Percentiles rank a stretch among this genome's conserved stretches.
phyloP scores from a whole-genome alignment of 306 rosid species.

The Vachellia collinsii region DNA sequence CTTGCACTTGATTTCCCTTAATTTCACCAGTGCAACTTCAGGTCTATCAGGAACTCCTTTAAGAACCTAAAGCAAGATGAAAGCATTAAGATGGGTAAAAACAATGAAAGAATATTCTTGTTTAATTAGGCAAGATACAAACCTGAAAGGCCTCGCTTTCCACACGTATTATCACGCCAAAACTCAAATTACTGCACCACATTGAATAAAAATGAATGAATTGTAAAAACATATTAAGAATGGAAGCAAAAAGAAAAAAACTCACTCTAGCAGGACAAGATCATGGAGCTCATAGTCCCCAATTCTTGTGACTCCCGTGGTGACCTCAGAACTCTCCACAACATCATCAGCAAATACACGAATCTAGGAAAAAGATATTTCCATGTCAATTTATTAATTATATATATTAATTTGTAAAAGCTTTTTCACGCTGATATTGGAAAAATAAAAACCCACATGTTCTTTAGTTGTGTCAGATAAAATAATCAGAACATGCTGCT shows the following conservation, averaged over 20 bases:
- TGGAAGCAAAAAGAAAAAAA: slow-evolving; percentile 23
- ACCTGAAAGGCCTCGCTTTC: slow-evolving; percentile 99
- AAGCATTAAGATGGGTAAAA: slow-evolving; percentile 25
- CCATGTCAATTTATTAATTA: slow-evolving; percentile 26
- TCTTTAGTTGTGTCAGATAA: slow-evolving; percentile 97
- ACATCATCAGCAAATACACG: slow-evolving; percentile 99
- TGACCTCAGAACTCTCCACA: slow-evolving; percentile 98
- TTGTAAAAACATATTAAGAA: slow-evolving; percentile 11
- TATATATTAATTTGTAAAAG: slow-evolving; percentile 22
- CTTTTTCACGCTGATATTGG: background rate
- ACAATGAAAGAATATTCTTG: background rate
- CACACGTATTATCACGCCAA: slow-evolving; percentile 93
- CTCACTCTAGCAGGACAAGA: slow-evolving; percentile 95
- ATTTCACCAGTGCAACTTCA: slow-evolving; percentile 78
- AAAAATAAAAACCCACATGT: slow-evolving; percentile 65
- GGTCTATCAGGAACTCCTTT: slow-evolving; percentile 94
- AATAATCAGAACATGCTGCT: slow-evolving; percentile 90
- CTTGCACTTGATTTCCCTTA: slow-evolving; percentile 93
- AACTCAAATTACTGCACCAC: slow-evolving; percentile 83
- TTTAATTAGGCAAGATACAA: slow-evolving; percentile 18
- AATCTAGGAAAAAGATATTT: slow-evolving; percentile 54
- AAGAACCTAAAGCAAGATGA: slow-evolving; percentile 67
- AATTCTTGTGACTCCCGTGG: slow-evolving; percentile 87
- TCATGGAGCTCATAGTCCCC: slow-evolving; percentile 98
- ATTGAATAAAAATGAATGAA: slow-evolving; percentile 34